phyloP scores from a whole-genome alignment of 306 rosid species.

The Astragalus glycyphyllos region DNA sequence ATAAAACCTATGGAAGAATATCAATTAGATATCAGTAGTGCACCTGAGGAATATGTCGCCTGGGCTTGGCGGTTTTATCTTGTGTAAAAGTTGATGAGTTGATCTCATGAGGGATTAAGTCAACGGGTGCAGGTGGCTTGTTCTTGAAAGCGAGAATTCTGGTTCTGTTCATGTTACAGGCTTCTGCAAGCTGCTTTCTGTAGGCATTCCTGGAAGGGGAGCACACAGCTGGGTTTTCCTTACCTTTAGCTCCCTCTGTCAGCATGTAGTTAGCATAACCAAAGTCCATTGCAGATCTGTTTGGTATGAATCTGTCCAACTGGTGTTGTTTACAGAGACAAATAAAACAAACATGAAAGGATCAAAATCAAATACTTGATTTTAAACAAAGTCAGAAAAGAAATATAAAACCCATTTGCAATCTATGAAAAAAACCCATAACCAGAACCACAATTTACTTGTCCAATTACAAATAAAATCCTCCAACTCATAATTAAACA shows the following conservation, averaged over 20 bases:
- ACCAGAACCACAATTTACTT: not conserved
- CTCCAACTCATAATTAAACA: not conserved
- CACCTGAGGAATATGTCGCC: slow-evolving; percentile 80
- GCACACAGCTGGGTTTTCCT: slow-evolving; percentile 65
- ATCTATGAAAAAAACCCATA: no score
- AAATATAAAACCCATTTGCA: not conserved
- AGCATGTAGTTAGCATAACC: slow-evolving; percentile 68
- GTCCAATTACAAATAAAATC: not conserved
- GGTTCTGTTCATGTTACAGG: slow-evolving; percentile 80
- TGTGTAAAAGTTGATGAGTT: slow-evolving; percentile 41
- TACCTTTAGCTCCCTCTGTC: slow-evolving; percentile 62
- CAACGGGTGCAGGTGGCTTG: slow-evolving; percentile 77
- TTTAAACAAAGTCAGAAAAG: not conserved
- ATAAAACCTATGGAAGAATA: not conserved
- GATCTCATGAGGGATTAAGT: slow-evolving; percentile 57
- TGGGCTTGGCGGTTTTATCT: slow-evolving; percentile 55
- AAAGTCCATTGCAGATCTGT: slow-evolving; percentile 67
- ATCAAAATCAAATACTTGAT: not conserved
- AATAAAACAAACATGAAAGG: no score
- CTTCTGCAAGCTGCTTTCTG: slow-evolving; percentile 72
- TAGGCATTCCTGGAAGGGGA: slow-evolving; percentile 75
- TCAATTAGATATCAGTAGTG: not conserved
- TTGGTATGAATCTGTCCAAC: slow-evolving; percentile 75
- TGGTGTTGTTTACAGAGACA: slow-evolving; percentile 19
- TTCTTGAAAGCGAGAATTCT: slow-evolving; percentile 88